A percentile compares a stretch with the other conserved stretches of the same genome.
Evolutionary conservation across 495 filamentous ascomycete genomes (phyloP).

Genomic region (Geopyxis carbonaria): DNA sequence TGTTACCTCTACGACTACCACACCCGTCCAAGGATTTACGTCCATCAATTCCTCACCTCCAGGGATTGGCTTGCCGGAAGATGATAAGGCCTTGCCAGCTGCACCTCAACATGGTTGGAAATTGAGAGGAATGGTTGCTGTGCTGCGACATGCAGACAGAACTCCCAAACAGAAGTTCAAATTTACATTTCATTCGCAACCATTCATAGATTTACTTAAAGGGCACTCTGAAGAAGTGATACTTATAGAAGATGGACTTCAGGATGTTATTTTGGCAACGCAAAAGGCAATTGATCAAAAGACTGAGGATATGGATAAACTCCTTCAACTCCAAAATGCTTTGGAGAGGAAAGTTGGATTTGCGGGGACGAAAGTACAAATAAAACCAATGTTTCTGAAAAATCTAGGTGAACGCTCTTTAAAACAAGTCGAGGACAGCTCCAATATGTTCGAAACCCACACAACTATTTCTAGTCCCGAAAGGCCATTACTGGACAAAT

Average conservation of each 20-base stretch:
- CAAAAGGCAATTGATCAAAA: conserved; percentile 56
- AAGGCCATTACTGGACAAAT: conserved; percentile 77
- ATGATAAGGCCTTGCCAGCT: conserved; percentile 45
- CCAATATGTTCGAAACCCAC: conserved; percentile 3
- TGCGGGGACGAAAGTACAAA: conserved; percentile 95
- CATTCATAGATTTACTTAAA: conserved; percentile 83
- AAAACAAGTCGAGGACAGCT: conserved; percentile 6
- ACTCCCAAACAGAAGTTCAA: conserved; percentile 99
- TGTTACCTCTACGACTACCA: conserved; percentile 21
- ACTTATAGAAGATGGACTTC: conserved; percentile 77
- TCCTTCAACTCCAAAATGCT: conserved; percentile 64
- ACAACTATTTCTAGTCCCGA: conserved; percentile 28
- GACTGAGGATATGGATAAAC: conserved; percentile 71
- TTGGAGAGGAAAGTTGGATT: conserved; percentile 80
- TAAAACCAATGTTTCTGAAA: conserved; percentile 95
- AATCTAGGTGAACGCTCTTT: conserved; percentile 47
- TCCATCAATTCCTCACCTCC: conserved; percentile 17
- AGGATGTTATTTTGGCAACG: conserved; percentile 73
- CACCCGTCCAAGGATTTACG: conserved; percentile 13
- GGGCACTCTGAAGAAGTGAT: conserved; percentile 94
- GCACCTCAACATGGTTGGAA: conserved; percentile 95
- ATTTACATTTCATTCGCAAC: conserved; percentile 93
- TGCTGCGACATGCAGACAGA: conserved; percentile 86
- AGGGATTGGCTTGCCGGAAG: conserved; percentile 25
- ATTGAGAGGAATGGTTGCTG: conserved; percentile 93